These are phyloP conservation scores for Penicillium sp. DNA, from an alignment of 2,329 filamentous ascomycete genomes.

Conservation along the genomic window DNA sequence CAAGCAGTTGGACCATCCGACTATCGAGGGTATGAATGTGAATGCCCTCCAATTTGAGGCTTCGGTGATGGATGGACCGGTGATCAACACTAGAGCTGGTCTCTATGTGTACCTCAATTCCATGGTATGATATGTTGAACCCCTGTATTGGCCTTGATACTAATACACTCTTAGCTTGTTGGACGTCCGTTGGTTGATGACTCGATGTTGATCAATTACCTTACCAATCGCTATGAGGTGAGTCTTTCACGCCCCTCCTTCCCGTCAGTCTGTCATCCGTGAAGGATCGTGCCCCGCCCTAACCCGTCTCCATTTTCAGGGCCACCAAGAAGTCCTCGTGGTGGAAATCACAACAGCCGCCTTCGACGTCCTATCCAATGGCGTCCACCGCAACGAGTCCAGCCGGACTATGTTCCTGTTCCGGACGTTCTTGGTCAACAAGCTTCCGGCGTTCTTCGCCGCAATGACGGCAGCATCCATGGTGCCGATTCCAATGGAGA, in stretches of 20 bases:
- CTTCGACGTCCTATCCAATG: constrained; percentile 88
- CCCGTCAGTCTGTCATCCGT: neutral
- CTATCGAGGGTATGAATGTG: constrained; percentile 51
- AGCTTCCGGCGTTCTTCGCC: constrained; percentile 66
- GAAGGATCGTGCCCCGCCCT: neutral
- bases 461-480: constrained; percentile 64
- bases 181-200: constrained; percentile 86
- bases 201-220: constrained; percentile 73
- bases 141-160: constrained; percentile 18
- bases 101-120: constrained; percentile 86
- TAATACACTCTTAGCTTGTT: constrained; percentile 66
- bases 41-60: constrained; percentile 60
- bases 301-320: constrained; percentile 52
- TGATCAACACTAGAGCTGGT: constrained; percentile 77
- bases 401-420: constrained; percentile 70
- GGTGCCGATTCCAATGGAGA: constrained; percentile 64
- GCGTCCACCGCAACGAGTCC: constrained; percentile 73
- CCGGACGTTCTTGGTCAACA: constrained; percentile 84
- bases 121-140: constrained; percentile 58
- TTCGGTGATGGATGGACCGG: constrained; percentile 68
- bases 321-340: constrained; percentile 76
- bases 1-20: constrained; percentile 51
- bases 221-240: constrained; percentile 85
- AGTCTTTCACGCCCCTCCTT: constrained; percentile 24
- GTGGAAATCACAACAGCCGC: constrained; percentile 85